These are phyloP conservation scores for Beauveria caledonica DNA, from an alignment of 2,329 filamentous ascomycete species.

Conservation along the genomic window DNA sequence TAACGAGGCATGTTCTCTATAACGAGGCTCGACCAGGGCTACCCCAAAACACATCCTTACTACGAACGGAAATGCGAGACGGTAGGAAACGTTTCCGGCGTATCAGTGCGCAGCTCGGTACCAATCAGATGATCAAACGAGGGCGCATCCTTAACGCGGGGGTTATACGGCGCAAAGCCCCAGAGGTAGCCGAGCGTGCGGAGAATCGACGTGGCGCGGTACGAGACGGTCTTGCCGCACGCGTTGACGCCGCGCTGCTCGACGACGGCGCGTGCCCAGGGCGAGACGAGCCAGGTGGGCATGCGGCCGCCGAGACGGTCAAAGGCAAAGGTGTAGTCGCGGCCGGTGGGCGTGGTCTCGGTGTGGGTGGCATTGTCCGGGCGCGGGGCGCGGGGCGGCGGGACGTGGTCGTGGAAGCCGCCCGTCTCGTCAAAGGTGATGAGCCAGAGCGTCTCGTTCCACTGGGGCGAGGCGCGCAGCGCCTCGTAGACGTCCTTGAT, in stretches of 20 bases:
- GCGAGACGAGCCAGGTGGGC: conserved; percentile 29
- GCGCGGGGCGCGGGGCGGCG: conserved; percentile 23
- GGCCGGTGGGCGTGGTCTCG: conserved; percentile 23
- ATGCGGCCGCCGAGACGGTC: conserved; percentile 29
- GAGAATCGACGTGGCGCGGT: conserved; percentile 36
- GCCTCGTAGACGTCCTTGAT: conserved; percentile 29
- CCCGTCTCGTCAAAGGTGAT: conserved; percentile 28
- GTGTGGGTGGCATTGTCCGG: conserved; percentile 25
- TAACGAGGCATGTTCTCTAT: background rate
- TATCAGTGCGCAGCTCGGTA: background rate
- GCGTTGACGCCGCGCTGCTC: conserved; percentile 29
- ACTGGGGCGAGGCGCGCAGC: conserved; percentile 25
- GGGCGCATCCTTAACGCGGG: conserved; percentile 28
- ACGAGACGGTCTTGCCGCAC: conserved; percentile 26
- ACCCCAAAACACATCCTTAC: background rate
- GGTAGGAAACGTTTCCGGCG: conserved; percentile 5
- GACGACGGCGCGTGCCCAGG: conserved; percentile 30
- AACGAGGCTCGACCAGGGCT: background rate
- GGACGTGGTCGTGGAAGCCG: conserved; percentile 29
- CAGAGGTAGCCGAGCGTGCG: conserved; percentile 34
- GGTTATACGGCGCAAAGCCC: conserved; percentile 29
- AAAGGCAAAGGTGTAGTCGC: conserved; percentile 27
- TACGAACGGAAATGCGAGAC: conserved; percentile 7
- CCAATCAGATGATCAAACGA: conserved; percentile 23
- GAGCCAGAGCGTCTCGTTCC: conserved; percentile 26